phyloP scores from a whole-genome alignment of 768 basidiomycete genomes.

The Dendrothele bispora region DNA sequence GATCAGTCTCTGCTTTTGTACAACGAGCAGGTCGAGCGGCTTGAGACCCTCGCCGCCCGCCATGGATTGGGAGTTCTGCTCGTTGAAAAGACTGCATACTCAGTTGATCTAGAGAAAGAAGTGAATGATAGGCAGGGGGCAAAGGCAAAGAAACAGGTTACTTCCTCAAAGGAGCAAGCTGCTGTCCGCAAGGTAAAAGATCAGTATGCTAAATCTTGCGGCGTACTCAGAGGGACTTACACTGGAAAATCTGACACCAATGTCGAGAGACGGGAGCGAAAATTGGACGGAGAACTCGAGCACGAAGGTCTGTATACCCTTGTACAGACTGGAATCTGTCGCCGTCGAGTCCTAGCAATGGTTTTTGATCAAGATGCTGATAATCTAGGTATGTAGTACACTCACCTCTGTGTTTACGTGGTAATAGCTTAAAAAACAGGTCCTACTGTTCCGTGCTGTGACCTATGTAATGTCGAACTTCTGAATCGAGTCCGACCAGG shows the following conservation, averaged over 20 bases:
- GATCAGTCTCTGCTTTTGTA: conserved; percentile 13
- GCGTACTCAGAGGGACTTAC: not conserved
- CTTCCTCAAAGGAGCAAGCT: not conserved
- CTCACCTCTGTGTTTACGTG: not conserved
- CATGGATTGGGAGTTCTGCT: conserved; percentile 15
- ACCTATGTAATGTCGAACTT: not conserved
- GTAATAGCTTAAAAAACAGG: too few relatives aligned
- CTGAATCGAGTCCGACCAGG: not conserved
- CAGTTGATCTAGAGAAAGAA: not conserved
- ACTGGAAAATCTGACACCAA: not conserved
- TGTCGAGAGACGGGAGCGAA: not conserved
- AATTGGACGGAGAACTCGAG: conserved; percentile 6
- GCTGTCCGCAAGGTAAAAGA: too few relatives aligned
- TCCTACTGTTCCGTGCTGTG: not conserved
- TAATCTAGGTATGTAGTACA: not conserved
- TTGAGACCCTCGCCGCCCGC: not conserved
- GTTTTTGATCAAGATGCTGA: conserved; percentile 4
- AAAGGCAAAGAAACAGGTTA: too few relatives aligned
- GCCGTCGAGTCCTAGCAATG: conserved; percentile 10
- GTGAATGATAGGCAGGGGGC: too few relatives aligned
- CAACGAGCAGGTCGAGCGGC: conserved; percentile 18
- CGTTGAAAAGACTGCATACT: not conserved
- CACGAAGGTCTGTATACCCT: conserved; percentile 18
- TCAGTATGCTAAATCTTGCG: not conserved
- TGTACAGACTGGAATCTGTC: conserved; percentile 14